Evolutionary conservation across 352 stramenopile genomes (phyloP).

Genomic region (Pythium dissimile): DNA sequence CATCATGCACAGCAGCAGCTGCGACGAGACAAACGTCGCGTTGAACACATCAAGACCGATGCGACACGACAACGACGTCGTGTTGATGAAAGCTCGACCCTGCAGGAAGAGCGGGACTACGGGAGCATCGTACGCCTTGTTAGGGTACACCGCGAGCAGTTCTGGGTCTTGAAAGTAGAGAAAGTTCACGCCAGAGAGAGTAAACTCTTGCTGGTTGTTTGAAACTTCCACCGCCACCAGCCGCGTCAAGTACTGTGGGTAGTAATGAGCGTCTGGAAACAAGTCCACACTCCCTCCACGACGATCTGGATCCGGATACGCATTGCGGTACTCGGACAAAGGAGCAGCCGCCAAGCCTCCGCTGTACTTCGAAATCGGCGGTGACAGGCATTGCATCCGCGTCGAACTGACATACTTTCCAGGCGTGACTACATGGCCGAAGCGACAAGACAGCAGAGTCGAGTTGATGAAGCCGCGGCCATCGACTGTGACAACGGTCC

Average conservation of each 20-base stretch:
- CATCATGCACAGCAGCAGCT: constrained; percentile 90
- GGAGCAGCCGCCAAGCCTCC: constrained; percentile 50
- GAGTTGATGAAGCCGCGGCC: constrained; percentile 89
- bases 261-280: constrained; percentile 81
- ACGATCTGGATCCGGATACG: constrained; percentile 42
- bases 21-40: constrained; percentile 85
- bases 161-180: constrained; percentile 90
- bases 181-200: constrained; percentile 87
- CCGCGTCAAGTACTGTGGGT: constrained; percentile 85
- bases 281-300: constrained; percentile 60
- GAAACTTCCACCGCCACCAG: constrained; percentile 92
- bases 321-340: constrained; percentile 73
- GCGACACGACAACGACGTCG: constrained; percentile 85
- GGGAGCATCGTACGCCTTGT: constrained; percentile 37
- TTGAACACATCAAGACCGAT: constrained; percentile 74
- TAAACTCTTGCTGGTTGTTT: constrained; percentile 96
- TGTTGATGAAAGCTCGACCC: constrained; percentile 91
- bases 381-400: constrained; percentile 80
- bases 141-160: constrained; percentile 63
- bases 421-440: constrained; percentile 80
- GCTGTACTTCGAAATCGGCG: constrained; percentile 57
- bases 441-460: constrained; percentile 82
- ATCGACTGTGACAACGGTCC: constrained; percentile 82
- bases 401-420: constrained; percentile 77
- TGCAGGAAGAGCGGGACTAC: constrained; percentile 61